Base-by-base conservation (phyloP, 768 basidiomycete species). In the Lactarius trivialis region DNA sequence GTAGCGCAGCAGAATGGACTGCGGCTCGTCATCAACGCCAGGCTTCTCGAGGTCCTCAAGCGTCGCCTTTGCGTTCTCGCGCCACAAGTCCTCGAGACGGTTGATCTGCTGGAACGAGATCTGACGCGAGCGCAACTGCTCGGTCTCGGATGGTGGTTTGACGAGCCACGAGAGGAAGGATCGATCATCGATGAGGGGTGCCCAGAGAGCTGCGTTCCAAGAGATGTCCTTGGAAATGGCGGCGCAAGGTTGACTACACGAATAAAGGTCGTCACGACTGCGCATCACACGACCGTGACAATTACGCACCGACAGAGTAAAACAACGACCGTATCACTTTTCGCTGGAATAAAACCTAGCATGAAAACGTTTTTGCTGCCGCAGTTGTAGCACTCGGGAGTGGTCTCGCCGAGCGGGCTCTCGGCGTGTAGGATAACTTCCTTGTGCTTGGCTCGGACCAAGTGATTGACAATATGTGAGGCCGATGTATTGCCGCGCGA, bases 281-380 rank as follows among this genome's bases (percentile, higher is more conserved):
- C 39, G 26, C 2, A 58, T 58, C 17, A 28, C 24, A 54, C 36
- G 28, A 43, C 17, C 1, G 54, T 24, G n/a, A 32, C 48, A 9
- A 56, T 15, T 21, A 79, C 89, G 65, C 70, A 95, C 94, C 96
- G 89, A 72, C 95, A 99, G 19, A 99, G 81, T 19, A 99, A 79
- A 36, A 99, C 96, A 37, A 99, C 97, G 41, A 99, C 97, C 5
- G 97, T 98, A 71, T 99, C 97, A 71, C 91, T 93, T 78, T 99
- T 99, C 21, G 97, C 97, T 3, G 97, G 97, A 69, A 99, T 99
- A 70, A 99, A 99, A 4, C 97, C 97, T 19, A 99, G 83, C 91
- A 98, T 94, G 71, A 99, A 99, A 14, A 98, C 97, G 71, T 99
- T 99, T 77, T 97, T 98, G 78, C 91, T 95, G 17, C 97, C 97